Base-by-base conservation (phyloP, 2,329 filamentous ascomycete species). In the Fusarium camptoceras region DNA sequence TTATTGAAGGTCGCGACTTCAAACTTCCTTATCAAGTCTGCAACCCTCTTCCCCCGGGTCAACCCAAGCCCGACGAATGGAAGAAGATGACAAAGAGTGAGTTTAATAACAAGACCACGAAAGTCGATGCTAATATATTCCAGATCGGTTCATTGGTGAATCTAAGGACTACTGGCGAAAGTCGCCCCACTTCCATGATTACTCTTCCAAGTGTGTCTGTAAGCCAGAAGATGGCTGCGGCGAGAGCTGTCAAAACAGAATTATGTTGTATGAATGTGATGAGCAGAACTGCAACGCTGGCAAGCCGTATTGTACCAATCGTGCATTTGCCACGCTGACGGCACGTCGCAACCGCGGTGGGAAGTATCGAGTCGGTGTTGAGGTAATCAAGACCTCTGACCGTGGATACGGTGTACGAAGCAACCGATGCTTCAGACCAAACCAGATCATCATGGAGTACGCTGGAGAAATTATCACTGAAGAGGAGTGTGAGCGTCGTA, bases 391-490 rank as follows among this genome's bases (percentile, higher is more conserved):
- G 83, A 98, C 96, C 2, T 82, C 84, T 22, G 92, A 97, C 80
- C 90, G 94, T 62, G 96, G 96, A 28, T 94, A 95, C 78, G 96
- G 96, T 55, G 94, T 99, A 51, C 91, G 96, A 66, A 93, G 92
- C 77, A 97, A 95, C 81, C 90, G 96, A 48, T 91, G 90, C 66
- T 99, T 98, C 78, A 86, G 91, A 60, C 89, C 94, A 2, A 90
- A 95, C 75, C 94, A 98, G 82, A 97, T 99, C 78, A 98, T 99
- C 77, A 95, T 98, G 82, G 96, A 99, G 77, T 99, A 99, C 77
- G 95, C 94, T 1, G 96, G 96, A 42, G 96, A 99, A 81, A 98
- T 99, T 73, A 97, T 99, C 76, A 98, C 94, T 0, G 94, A 97
- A 77, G 90, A 91, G 30, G 96, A 99, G 79, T 97, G 94, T 76